A percentile compares a stretch with the other conserved stretches of the same genome.
Evolutionary conservation across 345 rosid species (phyloP).

Genomic region (Euphorbia lathyris): DNA sequence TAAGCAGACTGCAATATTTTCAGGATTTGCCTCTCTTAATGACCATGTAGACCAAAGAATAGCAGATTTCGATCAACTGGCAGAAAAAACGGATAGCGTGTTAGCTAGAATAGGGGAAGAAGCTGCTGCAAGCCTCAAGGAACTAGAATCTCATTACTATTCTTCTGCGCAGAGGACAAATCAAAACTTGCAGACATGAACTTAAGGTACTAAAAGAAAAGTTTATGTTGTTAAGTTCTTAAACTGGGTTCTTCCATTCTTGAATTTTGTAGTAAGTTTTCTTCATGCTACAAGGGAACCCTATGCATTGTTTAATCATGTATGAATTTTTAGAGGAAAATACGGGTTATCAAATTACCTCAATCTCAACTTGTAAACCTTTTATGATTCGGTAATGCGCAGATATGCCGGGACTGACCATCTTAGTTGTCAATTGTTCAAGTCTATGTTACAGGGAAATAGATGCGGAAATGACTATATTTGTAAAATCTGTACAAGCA

Average conservation of each 20-base stretch:
- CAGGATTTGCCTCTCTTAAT: slow-evolving; percentile 89
- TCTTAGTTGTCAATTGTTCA: too few species aligned
- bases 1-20: slow-evolving; percentile 85
- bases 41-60: slow-evolving; percentile 83
- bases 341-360: neutral
- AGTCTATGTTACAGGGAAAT: too few species aligned
- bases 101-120: slow-evolving; percentile 73
- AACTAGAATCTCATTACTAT: slow-evolving; percentile 75
- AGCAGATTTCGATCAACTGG: slow-evolving; percentile 53
- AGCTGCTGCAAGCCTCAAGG: slow-evolving; percentile 87
- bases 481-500: too few species aligned
- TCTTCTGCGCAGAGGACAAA: slow-evolving; percentile 51
- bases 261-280: neutral
- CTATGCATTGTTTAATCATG: neutral
- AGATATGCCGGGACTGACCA: too few species aligned
- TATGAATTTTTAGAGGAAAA: neutral
- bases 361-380: neutral
- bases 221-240: neutral
- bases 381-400: too few species aligned
- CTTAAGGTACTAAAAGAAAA: neutral
- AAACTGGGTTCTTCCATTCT: neutral
- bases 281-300: neutral
- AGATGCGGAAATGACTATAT: too few species aligned
- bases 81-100: slow-evolving; percentile 56
- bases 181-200: slow-evolving; percentile 5